Conservation (phyloP, 1,139 yeast species). For the Hansenula lynferdii region DNA sequence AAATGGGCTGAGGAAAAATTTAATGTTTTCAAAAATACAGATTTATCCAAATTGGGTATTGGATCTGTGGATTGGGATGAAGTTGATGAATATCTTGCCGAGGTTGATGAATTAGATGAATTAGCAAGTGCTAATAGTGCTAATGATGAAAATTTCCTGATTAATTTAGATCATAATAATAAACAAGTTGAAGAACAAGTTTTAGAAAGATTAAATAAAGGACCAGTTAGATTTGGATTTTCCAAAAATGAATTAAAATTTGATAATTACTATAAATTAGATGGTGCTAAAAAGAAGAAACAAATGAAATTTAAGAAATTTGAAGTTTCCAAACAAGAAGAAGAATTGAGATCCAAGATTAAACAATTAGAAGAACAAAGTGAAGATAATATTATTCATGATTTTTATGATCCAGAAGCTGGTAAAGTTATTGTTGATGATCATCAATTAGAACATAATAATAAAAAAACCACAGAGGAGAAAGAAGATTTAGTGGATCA, state of each 20-base stretch:
- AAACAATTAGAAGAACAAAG: slow-evolving; percentile 2
- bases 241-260: slow-evolving; percentile 14
- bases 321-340: slow-evolving; percentile 1
- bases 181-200: slow-evolving; percentile 18
- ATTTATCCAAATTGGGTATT: slow-evolving; percentile 28
- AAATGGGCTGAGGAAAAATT: slow-evolving; percentile 32
- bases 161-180: slow-evolving; percentile 14
- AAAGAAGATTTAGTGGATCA: slow-evolving; percentile 2
- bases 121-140: slow-evolving; percentile 2
- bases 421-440: slow-evolving; percentile 15
- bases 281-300: slow-evolving; percentile 11
- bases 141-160: slow-evolving; percentile 14
- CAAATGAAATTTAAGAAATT: slow-evolving; percentile 21
- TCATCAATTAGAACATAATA: neutral
- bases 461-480: slow-evolving; percentile 1
- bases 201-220: slow-evolving; percentile 13
- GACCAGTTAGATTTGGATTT: slow-evolving; percentile 16
- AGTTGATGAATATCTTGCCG: slow-evolving; percentile 29
- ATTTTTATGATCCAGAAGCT: slow-evolving; percentile 17
- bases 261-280: slow-evolving; percentile 14
- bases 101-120: slow-evolving; percentile 23
- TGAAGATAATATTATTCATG: slow-evolving; percentile 7
- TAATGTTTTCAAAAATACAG: slow-evolving; percentile 65
- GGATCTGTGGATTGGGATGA: slow-evolving; percentile 35
- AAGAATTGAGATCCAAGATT: slow-evolving; percentile 1